A percentile compares a stretch with the other conserved stretches of the same genome.
Evolutionary conservation across 192 early-diverging fungal species (phyloP).

Genomic region (Jimgerdemannia flammicorona): DNA sequence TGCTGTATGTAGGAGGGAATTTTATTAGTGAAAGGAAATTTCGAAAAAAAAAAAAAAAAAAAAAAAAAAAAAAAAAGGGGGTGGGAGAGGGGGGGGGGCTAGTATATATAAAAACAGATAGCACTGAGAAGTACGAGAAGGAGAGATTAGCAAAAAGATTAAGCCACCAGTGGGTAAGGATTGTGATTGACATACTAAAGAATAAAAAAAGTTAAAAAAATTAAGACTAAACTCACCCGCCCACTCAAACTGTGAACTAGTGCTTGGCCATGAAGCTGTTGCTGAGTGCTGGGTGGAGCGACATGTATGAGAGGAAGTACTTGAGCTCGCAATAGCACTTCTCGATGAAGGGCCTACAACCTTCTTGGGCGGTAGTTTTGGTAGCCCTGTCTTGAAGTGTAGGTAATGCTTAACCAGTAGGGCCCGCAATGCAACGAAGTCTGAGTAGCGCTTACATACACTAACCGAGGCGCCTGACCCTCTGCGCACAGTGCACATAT

Average conservation of each 20-base stretch:
- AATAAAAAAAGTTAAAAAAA: no score
- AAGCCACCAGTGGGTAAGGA: no score
- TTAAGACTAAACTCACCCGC: no score
- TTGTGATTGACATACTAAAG: no score
- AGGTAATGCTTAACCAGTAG: constrained; percentile 31
- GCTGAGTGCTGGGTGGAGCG: constrained; percentile 43
- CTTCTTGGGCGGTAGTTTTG: constrained; percentile 48
- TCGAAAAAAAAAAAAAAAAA: no score
- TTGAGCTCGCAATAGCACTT: constrained; percentile 43
- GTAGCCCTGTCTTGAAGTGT: constrained; percentile 32
- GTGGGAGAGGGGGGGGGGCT: background rate
- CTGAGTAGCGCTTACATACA: constrained; percentile 43
- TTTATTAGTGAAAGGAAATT: background rate
- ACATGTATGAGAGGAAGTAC: constrained; percentile 50
- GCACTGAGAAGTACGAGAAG: no score
- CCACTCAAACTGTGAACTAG: constrained; percentile 35
- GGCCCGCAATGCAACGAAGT: constrained; percentile 41
- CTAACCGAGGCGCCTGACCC: constrained; percentile 6
- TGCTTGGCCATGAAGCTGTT: constrained; percentile 41
- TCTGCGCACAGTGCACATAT: constrained; percentile 30
- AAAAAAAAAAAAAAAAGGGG: no score
- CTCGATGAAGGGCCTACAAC: constrained; percentile 45
- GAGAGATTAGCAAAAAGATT: no score
- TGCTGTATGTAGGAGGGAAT: constrained; percentile 33
- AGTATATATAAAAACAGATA: no score